These are phyloP conservation scores for Gynostemma pentaphyllum DNA, from an alignment of 306 rosid species.

Conservation along the genomic window DNA sequence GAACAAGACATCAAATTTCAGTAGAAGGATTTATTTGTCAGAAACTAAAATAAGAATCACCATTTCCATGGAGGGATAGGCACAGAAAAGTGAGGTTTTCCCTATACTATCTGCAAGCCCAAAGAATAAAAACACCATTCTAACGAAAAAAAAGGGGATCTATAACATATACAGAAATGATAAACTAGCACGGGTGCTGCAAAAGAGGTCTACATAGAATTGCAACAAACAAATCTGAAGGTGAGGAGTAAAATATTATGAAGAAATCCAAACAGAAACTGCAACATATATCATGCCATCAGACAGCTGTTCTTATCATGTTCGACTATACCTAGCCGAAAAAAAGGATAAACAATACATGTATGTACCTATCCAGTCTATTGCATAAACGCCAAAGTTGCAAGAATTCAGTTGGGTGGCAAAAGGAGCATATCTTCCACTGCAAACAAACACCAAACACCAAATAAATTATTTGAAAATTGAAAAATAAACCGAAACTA, in stretches of 20 bases:
- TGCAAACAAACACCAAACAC: slow-evolving; percentile 29
- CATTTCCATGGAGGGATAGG: not conserved
- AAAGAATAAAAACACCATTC: not conserved
- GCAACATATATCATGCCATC: not conserved
- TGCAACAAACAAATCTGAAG: not conserved
- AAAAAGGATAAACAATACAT: not conserved
- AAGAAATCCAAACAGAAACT: not conserved
- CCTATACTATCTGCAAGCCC: not conserved
- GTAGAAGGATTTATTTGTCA: not conserved
- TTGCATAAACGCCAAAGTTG: slow-evolving; percentile 91
- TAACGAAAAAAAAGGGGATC: too few species aligned
- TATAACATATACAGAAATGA: too few species aligned
- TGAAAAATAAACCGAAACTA: not conserved
- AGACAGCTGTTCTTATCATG: not conserved
- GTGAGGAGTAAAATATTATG: not conserved
- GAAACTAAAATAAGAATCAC: not conserved
- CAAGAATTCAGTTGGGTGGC: slow-evolving; percentile 64
- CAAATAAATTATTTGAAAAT: not conserved
- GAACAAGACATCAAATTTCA: slow-evolving; percentile 6
- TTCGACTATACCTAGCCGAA: not conserved
- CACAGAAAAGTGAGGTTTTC: not conserved
- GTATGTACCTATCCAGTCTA: slow-evolving; percentile 90
- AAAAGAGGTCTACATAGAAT: not conserved
- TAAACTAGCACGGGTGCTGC: too few species aligned
- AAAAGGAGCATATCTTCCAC: slow-evolving; percentile 87